Conservation (phyloP, 2,329 filamentous ascomycete genomes). For the Xylariaceae sp. region DNA sequence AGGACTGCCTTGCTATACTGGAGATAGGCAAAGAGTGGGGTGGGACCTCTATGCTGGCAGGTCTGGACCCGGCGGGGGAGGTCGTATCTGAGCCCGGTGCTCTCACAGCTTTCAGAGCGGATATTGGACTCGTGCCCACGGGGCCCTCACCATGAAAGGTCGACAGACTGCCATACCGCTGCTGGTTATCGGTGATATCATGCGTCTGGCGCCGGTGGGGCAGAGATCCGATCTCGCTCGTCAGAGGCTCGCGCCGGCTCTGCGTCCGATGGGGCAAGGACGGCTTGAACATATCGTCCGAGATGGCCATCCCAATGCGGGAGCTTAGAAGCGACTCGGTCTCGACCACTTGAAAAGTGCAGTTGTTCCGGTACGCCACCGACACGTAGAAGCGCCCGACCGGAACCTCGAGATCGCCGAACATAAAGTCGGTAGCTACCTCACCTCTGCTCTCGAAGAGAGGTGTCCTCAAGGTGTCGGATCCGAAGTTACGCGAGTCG, state of each 20-base stretch:
- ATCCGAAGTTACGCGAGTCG: constrained; percentile 46
- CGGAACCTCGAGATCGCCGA: constrained; percentile 80
- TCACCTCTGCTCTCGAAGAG: constrained; percentile 59
- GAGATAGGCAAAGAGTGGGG: constrained; percentile 51
- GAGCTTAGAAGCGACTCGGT: constrained; percentile 87
- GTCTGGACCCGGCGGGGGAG: constrained; percentile 50
- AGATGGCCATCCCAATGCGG: constrained; percentile 76
- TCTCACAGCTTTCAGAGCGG: constrained; percentile 68
- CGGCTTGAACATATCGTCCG: constrained; percentile 81
- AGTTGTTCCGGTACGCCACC: constrained; percentile 81
- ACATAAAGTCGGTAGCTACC: constrained; percentile 69
- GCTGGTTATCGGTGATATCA: constrained; percentile 56
- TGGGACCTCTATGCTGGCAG: constrained; percentile 40
- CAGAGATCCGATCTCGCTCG: constrained; percentile 65
- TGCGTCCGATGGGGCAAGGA: constrained; percentile 57
- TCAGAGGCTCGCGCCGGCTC: constrained; percentile 33
- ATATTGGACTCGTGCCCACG: constrained; percentile 78
- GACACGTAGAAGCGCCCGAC: constrained; percentile 77
- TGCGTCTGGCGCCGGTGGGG: constrained; percentile 53
- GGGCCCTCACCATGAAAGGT: constrained; percentile 80
- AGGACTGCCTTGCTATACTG: constrained; percentile 31
- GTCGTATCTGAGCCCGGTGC: constrained; percentile 56
- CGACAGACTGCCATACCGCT: constrained; percentile 83
- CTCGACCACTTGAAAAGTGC: constrained; percentile 86
- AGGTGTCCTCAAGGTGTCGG: constrained; percentile 66